A percentile compares a stretch with the other conserved stretches of the same genome.
Conservation (phyloP, 495 filamentous ascomycete species). For the Aspergillus egyptiacus region DNA sequence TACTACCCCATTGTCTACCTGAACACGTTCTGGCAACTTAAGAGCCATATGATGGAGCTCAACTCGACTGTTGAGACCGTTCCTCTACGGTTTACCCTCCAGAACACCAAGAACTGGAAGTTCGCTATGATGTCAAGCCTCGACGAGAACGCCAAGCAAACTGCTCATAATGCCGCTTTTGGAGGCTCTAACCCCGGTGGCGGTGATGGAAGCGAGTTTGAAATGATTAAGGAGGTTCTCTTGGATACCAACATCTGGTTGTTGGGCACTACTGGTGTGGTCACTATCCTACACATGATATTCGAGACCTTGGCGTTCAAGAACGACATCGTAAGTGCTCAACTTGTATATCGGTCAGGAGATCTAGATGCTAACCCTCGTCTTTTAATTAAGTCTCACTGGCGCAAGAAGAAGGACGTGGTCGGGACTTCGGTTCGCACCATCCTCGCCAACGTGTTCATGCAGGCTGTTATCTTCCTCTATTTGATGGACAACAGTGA, state of each 20-base stretch:
- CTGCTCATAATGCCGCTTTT: conserved; percentile 60
- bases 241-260: conserved; percentile 93
- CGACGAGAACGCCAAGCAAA: conserved; percentile 80
- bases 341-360: neutral
- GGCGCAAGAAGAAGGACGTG: conserved; percentile 98
- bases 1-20: conserved; percentile 90
- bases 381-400: conserved; percentile 59
- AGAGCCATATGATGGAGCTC: conserved; percentile 80
- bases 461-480: conserved; percentile 94
- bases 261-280: conserved; percentile 73
- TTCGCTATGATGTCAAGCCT: conserved; percentile 78
- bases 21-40: conserved; percentile 97
- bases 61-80: conserved; percentile 85
- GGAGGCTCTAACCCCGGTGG: conserved; percentile 60
- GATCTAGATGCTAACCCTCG: conserved; percentile 19
- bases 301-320: conserved; percentile 97
- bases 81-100: conserved; percentile 77
- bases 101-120: conserved; percentile 84
- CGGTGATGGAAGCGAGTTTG: conserved; percentile 77
- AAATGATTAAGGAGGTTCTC: conserved; percentile 91
- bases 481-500: conserved; percentile 98
- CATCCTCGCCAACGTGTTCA: conserved; percentile 95
- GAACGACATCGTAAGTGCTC: conserved; percentile 68
- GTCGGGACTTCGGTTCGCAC: conserved; percentile 93
- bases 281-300: conserved; percentile 84